phyloP scores from a whole-genome alignment of 257 asterid species.

The Paraleonurus japonicus region DNA sequence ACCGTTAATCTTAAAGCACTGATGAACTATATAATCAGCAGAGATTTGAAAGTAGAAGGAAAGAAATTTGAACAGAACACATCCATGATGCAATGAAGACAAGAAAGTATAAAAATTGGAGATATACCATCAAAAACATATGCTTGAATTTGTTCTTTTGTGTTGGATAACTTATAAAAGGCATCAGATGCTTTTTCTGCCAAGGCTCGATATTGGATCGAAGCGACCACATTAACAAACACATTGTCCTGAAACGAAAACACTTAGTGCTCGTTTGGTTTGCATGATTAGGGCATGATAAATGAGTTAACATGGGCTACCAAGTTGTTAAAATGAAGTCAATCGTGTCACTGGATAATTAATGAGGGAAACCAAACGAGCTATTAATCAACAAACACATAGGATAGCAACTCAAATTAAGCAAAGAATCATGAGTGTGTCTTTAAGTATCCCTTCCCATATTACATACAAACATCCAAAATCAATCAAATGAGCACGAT shows the following conservation, averaged over 20 bases:
- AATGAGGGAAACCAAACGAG: too few species aligned
- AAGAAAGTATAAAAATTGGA: neutral
- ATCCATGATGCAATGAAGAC: too few species aligned
- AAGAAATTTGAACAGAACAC: too few species aligned
- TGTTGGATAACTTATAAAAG: constrained; percentile 59
- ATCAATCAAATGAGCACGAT: neutral
- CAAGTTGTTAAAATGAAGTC: too few species aligned
- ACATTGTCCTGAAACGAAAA: constrained; percentile 55
- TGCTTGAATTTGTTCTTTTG: constrained; percentile 62
- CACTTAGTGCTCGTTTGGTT: too few species aligned
- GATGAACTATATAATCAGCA: neutral
- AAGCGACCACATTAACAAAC: constrained; percentile 71
- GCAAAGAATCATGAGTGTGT: neutral
- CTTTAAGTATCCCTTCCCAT: neutral
- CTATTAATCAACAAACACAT: neutral
- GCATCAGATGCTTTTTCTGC: constrained; percentile 62
- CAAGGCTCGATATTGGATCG: constrained; percentile 61
- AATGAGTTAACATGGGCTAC: too few species aligned
- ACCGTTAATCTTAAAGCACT: neutral
- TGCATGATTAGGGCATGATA: too few species aligned
- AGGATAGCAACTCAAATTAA: neutral
- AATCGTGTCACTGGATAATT: too few species aligned
- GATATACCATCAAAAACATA: constrained; percentile 65
- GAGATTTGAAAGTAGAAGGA: too few species aligned
- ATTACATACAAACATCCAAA: neutral